Conservation (phyloP, 768 basidiomycete species). For the Pisolithus microcarpus region DNA sequence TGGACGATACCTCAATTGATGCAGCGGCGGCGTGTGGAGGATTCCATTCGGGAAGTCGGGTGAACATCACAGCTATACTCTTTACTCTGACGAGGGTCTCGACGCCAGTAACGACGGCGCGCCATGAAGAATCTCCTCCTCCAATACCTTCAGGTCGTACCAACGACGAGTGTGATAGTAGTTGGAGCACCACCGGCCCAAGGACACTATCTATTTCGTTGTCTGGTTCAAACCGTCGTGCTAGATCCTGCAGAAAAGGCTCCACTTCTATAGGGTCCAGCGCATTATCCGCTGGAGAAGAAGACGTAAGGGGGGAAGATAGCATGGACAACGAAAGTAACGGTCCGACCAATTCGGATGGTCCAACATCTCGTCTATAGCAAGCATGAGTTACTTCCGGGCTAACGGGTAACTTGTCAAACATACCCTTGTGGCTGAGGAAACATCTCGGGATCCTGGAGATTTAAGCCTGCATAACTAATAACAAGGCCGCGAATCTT, state of each 20-base stretch:
- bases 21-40: slow-evolving; percentile 51
- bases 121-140: slow-evolving; percentile 75
- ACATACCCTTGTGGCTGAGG: slow-evolving; percentile 75
- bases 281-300: slow-evolving; percentile 38
- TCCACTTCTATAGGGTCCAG: slow-evolving; percentile 67
- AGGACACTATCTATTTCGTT: slow-evolving; percentile 74
- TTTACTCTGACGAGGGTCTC: slow-evolving; percentile 78
- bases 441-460: slow-evolving; percentile 94
- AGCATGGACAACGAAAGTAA: slow-evolving; percentile 69
- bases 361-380: slow-evolving; percentile 60
- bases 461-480: slow-evolving; percentile 79
- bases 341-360: slow-evolving; percentile 75
- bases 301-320: slow-evolving; percentile 54
- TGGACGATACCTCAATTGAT: slow-evolving; percentile 55
- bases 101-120: slow-evolving; percentile 75
- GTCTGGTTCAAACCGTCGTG: slow-evolving; percentile 71
- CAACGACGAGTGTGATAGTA: slow-evolving; percentile 60
- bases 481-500: slow-evolving; percentile 77
- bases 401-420: background rate
- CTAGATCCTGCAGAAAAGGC: slow-evolving; percentile 78
- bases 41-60: slow-evolving; percentile 67
- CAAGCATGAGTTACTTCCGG: slow-evolving; percentile 1
- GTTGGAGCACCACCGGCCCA: slow-evolving; percentile 57
- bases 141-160: slow-evolving; percentile 61
- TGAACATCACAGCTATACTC: slow-evolving; percentile 75